Evolutionary conservation across 2,329 filamentous ascomycete species (phyloP), one percentile per base, ranked within the genome.

Genomic region (Colletotrichum coccodes): DNA sequence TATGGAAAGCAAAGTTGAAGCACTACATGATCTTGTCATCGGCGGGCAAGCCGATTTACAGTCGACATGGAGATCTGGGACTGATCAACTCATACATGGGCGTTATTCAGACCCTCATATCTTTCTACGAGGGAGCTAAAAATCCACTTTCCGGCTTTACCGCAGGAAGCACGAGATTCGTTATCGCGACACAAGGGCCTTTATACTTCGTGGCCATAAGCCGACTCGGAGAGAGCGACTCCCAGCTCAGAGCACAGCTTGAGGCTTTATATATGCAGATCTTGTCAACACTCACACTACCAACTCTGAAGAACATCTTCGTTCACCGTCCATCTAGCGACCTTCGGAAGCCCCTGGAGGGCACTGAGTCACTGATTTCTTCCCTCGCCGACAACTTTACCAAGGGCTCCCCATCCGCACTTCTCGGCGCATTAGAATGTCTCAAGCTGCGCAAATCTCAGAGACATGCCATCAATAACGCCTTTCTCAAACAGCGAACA

Each of bases 261-360:
- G 94, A 98, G 72, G 95, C 95, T 14, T 83, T 99, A 42, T 99
- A 99, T 79, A 98, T 97, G 93, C 96, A 99, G 79, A 98, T 99
- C 59, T 81, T 99, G 30, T 98, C 96, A 1, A 99, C 97, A 0
- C 83, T 99, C 68, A 99, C 96, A 0, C 86, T 99, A 9, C 95
- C 96, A 0, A 92, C 90, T 16, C 87, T 99, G 72, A 93, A 91
- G 57, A 93, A 92, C 74, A 93, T 98, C 68, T 99, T 99, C 76
- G 92, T 90, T 14, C 90, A 95, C 72, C 90, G 96, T 16, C 95
- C 96, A 8, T 98, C 95, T n/a, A 96, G 94, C 46, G 97, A 99
- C 79, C 85, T 99, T 34, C 90, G 95, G 65, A 91, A 94, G 70
- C 95, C 96, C 3, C 83, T 99, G 1, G 91, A 98, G 79, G 96